These are phyloP conservation scores for Phytophthora idaei DNA, from an alignment of 352 stramenopile species.

Conservation along the genomic window DNA sequence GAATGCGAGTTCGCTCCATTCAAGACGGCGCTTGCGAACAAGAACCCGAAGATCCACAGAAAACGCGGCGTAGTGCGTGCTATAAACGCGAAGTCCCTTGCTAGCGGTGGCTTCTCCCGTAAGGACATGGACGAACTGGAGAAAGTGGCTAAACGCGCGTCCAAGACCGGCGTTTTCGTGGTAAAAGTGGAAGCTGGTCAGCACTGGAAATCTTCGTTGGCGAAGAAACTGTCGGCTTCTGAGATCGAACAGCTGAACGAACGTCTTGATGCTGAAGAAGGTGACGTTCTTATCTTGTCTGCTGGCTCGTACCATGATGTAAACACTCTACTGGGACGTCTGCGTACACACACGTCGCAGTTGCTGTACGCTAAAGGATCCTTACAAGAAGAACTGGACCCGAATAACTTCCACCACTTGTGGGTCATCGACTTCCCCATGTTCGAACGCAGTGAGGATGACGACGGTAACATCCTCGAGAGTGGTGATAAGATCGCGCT, in stretches of 20 bases:
- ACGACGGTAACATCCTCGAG: constrained; percentile 38
- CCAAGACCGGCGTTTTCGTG: constrained; percentile 48
- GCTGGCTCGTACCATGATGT: constrained; percentile 61
- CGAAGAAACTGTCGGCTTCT: constrained; percentile 55
- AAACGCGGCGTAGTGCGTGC: constrained; percentile 56
- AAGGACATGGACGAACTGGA: constrained; percentile 77
- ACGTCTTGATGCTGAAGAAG: constrained; percentile 56
- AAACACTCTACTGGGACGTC: constrained; percentile 63
- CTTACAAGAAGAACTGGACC: constrained; percentile 64
- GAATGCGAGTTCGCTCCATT: constrained; percentile 53
- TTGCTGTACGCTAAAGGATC: constrained; percentile 64
- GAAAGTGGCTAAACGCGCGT: constrained; percentile 54
- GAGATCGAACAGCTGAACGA: constrained; percentile 59
- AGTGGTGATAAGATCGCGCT: constrained; percentile 45
- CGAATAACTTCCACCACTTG: constrained; percentile 77
- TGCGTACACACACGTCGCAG: constrained; percentile 70
- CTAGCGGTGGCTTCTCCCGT: constrained; percentile 59
- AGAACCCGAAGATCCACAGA: constrained; percentile 24
- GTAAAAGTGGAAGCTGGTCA: constrained; percentile 63
- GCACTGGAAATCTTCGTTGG: constrained; percentile 77
- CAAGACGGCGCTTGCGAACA: constrained; percentile 37
- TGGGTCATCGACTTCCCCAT: constrained; percentile 91
- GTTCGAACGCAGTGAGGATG: constrained; percentile 80
- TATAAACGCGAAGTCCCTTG: constrained; percentile 77
- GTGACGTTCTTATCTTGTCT: constrained; percentile 75